Evolutionary conservation across 371 early-diverging fungal species (phyloP).

Genomic region (Capillidium rhysosporum): DNA sequence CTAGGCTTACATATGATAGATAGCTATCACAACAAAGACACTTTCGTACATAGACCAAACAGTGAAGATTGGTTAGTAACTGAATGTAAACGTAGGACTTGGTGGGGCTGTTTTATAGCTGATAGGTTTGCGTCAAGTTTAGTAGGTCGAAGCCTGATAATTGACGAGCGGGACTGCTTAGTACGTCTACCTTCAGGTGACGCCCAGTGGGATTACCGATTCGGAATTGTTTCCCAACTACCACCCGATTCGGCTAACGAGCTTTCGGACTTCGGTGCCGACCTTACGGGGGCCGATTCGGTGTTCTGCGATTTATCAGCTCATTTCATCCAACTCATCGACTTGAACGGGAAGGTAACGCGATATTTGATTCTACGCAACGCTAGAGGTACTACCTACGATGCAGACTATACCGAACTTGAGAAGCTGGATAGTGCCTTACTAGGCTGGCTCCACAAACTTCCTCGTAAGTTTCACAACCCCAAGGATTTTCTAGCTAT

Average conservation of each 20-base stretch:
- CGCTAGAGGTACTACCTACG: background rate
- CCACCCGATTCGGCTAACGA: background rate
- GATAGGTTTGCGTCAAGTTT: slow-evolving; percentile 3
- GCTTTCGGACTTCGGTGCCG: slow-evolving; percentile 1
- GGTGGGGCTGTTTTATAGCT: slow-evolving; percentile 7
- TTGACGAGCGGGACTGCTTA: slow-evolving; percentile 3
- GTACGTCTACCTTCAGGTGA: background rate
- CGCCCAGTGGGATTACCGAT: slow-evolving; percentile 5
- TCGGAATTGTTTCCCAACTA: slow-evolving; percentile 1
- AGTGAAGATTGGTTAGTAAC: slow-evolving; percentile 3
- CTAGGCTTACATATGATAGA: slow-evolving; percentile 5
- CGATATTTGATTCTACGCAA: background rate
- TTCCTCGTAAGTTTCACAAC: background rate
- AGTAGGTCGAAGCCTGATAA: background rate
- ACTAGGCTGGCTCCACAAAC: background rate
- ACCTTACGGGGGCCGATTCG: background rate
- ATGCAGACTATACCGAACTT: background rate
- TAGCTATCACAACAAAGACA: slow-evolving; percentile 5
- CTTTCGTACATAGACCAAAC: background rate
- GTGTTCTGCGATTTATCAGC: slow-evolving; percentile 6
- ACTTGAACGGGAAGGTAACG: slow-evolving; percentile 2
- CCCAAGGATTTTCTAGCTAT: background rate
- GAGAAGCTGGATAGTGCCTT: background rate
- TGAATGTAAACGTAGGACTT: slow-evolving; percentile 6
- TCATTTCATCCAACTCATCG: slow-evolving; percentile 2